Percentiles rank a stretch among this genome's conserved stretches.
These are phyloP conservation scores for Inosperma sp. DNA, from an alignment of 768 basidiomycete genomes.

Conservation along the genomic window DNA sequence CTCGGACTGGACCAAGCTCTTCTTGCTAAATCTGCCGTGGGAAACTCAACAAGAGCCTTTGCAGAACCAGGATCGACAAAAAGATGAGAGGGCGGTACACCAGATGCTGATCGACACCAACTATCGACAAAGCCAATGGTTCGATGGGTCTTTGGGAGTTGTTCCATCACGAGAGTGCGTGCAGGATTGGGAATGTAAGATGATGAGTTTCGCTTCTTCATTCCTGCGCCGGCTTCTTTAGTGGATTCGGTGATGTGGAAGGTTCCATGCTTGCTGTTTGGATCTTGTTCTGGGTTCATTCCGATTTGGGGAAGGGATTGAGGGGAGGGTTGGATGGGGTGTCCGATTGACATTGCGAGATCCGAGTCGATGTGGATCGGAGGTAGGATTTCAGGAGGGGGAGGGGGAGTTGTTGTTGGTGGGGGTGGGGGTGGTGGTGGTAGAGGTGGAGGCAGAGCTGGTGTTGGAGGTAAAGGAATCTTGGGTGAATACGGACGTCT, in stretches of 20 bases:
- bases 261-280: constrained; percentile 43
- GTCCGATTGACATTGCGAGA: constrained; percentile 14
- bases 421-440: constrained; percentile 10
- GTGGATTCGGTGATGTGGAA: constrained; percentile 32
- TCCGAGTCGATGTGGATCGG: constrained; percentile 2
- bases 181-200: constrained; percentile 43
- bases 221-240: constrained; percentile 16
- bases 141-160: constrained; percentile 47
- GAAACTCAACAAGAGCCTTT: constrained; percentile 52
- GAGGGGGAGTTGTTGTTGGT: constrained; percentile 7
- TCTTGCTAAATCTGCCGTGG: constrained; percentile 39
- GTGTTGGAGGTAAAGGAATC: constrained; percentile 11
- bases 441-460: constrained; percentile 10
- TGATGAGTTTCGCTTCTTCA: constrained; percentile 12
- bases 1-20: constrained; percentile 48
- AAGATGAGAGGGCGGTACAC: constrained; percentile 34
- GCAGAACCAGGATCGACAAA: constrained; percentile 38
- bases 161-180: constrained; percentile 53
- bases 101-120: constrained; percentile 42
- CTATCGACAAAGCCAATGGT: constrained; percentile 36
- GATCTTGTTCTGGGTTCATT: constrained; percentile 42
- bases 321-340: constrained; percentile 17
- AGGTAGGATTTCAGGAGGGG: constrained; percentile 2
- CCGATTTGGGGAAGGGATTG: constrained; percentile 34
- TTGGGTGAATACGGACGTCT: background rate